phyloP scores from a whole-genome alignment of 495 filamentous ascomycete species.

The Penicillium angulare region DNA sequence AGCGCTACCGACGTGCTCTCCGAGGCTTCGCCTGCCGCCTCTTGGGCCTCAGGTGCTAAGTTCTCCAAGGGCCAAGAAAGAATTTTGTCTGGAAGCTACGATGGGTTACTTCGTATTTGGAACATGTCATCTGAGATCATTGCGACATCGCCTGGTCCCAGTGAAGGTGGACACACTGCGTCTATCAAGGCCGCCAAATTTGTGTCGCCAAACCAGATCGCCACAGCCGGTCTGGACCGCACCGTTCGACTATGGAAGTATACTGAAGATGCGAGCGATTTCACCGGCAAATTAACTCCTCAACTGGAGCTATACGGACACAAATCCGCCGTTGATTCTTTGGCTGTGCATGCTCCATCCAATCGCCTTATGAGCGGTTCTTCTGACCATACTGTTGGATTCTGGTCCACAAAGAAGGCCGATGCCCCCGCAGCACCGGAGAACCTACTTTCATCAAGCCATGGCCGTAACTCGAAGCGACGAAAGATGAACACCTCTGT shows the following conservation, averaged over 20 bases:
- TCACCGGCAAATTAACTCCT: slow-evolving; percentile 64
- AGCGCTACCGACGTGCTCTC: slow-evolving; percentile 86
- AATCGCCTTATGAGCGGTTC: slow-evolving; percentile 81
- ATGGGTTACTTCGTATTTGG: slow-evolving; percentile 86
- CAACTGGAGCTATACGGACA: slow-evolving; percentile 87
- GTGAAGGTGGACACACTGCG: slow-evolving; percentile 68
- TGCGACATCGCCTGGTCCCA: slow-evolving; percentile 61
- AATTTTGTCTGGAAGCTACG: slow-evolving; percentile 86
- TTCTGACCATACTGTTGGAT: slow-evolving; percentile 71
- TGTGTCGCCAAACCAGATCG: slow-evolving; percentile 70
- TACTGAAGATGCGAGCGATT: slow-evolving; percentile 57
- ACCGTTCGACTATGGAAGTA: slow-evolving; percentile 89
- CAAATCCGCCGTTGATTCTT: slow-evolving; percentile 65
- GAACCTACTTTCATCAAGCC: slow-evolving; percentile 59
- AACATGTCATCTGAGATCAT: slow-evolving; percentile 77
- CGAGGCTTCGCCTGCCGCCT: slow-evolving; percentile 57
- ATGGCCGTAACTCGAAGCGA: slow-evolving; percentile 63
- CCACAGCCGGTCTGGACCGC: slow-evolving; percentile 77
- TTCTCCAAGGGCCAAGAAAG: slow-evolving; percentile 56
- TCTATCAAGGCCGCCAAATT: slow-evolving; percentile 80
- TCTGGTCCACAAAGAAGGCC: slow-evolving; percentile 79
- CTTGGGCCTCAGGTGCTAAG: slow-evolving; percentile 47
- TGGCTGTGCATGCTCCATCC: slow-evolving; percentile 74
- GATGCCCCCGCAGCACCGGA: slow-evolving; percentile 69
- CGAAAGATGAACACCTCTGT: slow-evolving; percentile 68